These are phyloP conservation scores for Echinochloa phyllopogon DNA, from an alignment of 176 grass and related monocot genomes.

Conservation along the genomic window DNA sequence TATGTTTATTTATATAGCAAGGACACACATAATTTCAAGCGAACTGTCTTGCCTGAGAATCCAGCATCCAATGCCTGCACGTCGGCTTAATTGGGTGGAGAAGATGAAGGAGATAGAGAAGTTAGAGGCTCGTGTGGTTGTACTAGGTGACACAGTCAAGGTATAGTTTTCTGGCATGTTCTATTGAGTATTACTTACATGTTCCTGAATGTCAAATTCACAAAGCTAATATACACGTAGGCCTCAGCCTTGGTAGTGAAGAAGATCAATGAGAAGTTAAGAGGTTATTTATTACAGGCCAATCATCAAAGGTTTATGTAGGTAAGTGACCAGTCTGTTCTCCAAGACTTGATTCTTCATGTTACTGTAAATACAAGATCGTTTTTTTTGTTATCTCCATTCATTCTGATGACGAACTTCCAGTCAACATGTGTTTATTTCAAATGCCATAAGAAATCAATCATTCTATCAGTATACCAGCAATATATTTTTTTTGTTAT, in stretches of 20 bases:
- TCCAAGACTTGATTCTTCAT: too few species aligned
- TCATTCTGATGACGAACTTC: too few species aligned
- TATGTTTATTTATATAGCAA: neutral
- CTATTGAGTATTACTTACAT: neutral
- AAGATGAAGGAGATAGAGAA: neutral
- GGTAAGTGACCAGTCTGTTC: neutral
- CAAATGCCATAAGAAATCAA: too few species aligned
- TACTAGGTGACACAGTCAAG: neutral
- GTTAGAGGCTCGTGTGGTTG: neutral
- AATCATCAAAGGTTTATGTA: neutral
- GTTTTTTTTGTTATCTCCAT: too few species aligned
- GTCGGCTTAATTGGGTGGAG: constrained; percentile 34
- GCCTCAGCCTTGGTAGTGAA: neutral
- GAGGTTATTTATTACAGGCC: too few species aligned
- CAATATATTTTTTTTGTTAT: too few species aligned
- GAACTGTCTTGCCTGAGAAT: neutral
- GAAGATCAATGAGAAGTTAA: neutral
- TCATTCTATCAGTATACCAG: too few species aligned
- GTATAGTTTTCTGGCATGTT: neutral
- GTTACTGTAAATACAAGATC: too few species aligned
- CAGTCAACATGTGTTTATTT: too few species aligned
- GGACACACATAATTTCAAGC: neutral
- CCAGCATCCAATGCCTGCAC: neutral
- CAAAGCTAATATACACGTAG: neutral
- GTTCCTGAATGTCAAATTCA: neutral